Base-by-base conservation (phyloP, 257 asterid species). In the Solanum microdontum region DNA sequence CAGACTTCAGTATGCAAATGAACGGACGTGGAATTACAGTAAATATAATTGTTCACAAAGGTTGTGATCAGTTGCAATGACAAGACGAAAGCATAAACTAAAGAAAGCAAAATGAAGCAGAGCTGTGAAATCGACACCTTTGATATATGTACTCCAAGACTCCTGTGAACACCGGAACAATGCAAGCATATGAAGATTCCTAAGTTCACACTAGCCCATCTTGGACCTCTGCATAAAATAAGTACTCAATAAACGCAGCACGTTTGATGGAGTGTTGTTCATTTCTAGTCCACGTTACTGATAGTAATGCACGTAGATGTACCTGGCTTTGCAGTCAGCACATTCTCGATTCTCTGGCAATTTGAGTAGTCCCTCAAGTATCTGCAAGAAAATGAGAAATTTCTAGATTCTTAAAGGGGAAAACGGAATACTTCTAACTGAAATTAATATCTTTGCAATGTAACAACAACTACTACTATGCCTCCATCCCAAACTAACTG, bases 181-280 rank as follows among this genome's bases (percentile, higher is more conserved):
- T 90, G 92, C 90, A 91, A 69, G 87, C 93, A 91, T 77, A 91
- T 89, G 86, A 91, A 91, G 82, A 91, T 90, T 43, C 93, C 93
- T 6, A 91, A 75, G 84, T 91, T 91, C 88, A 91, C 91, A 34
- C 93, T 91, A 37, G 93, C 91, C 93, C 93, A 91, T 85, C 93
- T 86, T 73, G 93, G 93, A 84, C 92, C 90, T 84, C 92, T 91
- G 89, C 86, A 86, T 45, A 19, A 39, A 64, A 17, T 66, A 19
- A 15, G 11, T 37, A 24, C 3, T 70, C 68, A 69, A 11, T 34
- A 17, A 55, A 55, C 11, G n/a, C n/a, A n/a, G n/a, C n/a, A n/a
- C n/a, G n/a, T n/a, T n/a, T n/a, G n/a, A n/a, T n/a, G n/a, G n/a
- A n/a, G n/a, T n/a, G n/a, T n/a, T n/a, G n/a, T n/a, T n/a, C 34